Evolutionary conservation across 371 early-diverging fungal species (phyloP).

Genomic region (Mucor mucedo): DNA sequence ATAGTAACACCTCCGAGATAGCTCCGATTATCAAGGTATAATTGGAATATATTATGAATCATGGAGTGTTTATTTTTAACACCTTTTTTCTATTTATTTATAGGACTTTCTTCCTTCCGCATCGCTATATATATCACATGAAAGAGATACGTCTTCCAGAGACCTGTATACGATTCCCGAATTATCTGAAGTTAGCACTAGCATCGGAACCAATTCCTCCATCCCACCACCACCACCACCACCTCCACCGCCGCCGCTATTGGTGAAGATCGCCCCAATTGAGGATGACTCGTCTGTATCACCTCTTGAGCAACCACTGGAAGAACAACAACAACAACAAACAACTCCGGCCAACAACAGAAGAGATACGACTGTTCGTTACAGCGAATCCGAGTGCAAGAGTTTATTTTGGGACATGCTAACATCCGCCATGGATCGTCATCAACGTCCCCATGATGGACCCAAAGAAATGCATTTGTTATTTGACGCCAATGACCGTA

Average conservation of each 20-base stretch:
- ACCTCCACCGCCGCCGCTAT: too few species aligned
- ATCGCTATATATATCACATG: neutral
- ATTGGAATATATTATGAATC: neutral
- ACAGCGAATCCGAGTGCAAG: too few species aligned
- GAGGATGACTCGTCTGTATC: too few species aligned
- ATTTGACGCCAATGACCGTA: slow-evolving; percentile 22
- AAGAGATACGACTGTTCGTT: too few species aligned
- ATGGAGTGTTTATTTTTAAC: neutral
- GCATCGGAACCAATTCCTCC: too few species aligned
- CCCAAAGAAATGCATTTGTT: slow-evolving; percentile 17
- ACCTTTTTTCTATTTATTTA: neutral
- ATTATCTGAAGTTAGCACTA: slow-evolving; percentile 7
- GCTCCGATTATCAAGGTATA: slow-evolving; percentile 21
- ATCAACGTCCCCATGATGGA: slow-evolving; percentile 2
- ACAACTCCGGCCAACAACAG: too few species aligned
- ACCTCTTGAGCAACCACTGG: too few species aligned
- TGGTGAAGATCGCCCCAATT: too few species aligned
- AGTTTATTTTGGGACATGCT: slow-evolving; percentile 14
- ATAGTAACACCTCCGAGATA: slow-evolving; percentile 10
- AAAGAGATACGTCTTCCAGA: neutral
- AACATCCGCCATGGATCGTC: slow-evolving; percentile 17
- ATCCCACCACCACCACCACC: too few species aligned
- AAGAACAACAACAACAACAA: too few species aligned
- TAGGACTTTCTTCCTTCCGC: slow-evolving; percentile 9
- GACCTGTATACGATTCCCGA: slow-evolving; percentile 23